Conservation (phyloP, 2,329 filamentous ascomycete species). For the Paramyrothecium sp. region DNA sequence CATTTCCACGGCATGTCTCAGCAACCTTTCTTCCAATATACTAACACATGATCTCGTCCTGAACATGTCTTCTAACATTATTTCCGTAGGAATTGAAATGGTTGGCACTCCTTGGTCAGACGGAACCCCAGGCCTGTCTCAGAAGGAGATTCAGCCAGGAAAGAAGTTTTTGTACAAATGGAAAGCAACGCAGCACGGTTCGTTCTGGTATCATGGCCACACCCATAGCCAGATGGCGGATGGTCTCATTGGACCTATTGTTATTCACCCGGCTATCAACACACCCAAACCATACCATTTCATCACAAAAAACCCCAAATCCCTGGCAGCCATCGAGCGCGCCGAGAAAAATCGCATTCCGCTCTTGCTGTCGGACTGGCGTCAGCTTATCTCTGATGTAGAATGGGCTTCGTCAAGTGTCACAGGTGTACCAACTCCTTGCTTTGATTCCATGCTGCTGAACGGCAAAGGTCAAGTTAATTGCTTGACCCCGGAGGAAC, state of each 20-base stretch:
- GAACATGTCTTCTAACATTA: conserved; percentile 1
- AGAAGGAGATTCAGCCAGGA: conserved; percentile 49
- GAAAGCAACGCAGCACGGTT: conserved; percentile 54
- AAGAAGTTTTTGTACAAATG: conserved; percentile 51
- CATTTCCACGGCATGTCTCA: conserved; percentile 45
- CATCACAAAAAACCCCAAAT: conserved; percentile 36
- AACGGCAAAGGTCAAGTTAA: conserved; percentile 59
- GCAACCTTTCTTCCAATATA: not conserved
- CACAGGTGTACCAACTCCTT: conserved; percentile 48
- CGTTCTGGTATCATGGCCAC: conserved; percentile 63
- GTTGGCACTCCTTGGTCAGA: conserved; percentile 57
- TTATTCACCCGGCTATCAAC: conserved; percentile 38
- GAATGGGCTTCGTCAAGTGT: conserved; percentile 40
- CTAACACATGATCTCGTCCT: not conserved
- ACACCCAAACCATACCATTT: conserved; percentile 44
- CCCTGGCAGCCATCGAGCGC: conserved; percentile 39
- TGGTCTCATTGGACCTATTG: conserved; percentile 56
- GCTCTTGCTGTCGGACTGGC: conserved; percentile 56
- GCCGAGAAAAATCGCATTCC: conserved; percentile 48
- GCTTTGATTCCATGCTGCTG: conserved; percentile 60
- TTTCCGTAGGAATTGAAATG: conserved; percentile 44
- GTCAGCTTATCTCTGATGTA: conserved; percentile 49
- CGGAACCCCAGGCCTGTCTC: conserved; percentile 56
- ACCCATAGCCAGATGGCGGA: conserved; percentile 55
- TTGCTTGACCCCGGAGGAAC: conserved; percentile 44